Percentiles rank a stretch among this genome's conserved stretches.
Evolutionary conservation across 441 rosid species (phyloP).

Genomic region (Bruguiera hainesii): DNA sequence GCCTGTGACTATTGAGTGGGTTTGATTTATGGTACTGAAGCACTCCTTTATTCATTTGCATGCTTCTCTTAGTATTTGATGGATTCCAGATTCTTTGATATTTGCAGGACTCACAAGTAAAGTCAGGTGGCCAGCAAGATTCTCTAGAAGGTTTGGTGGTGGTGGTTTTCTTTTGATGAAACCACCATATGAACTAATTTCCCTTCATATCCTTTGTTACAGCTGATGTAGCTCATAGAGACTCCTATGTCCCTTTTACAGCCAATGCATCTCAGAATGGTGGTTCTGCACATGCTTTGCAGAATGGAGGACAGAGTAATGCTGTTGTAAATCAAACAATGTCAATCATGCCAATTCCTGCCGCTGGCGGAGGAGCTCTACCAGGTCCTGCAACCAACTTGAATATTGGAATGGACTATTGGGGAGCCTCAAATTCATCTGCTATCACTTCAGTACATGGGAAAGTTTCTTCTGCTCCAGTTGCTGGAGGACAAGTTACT

Average conservation of each 20-base stretch:
- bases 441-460: constrained; percentile 61
- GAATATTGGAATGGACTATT: constrained; percentile 94
- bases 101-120: constrained; percentile 75
- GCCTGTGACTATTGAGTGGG: background rate
- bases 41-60: background rate
- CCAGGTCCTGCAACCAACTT: constrained; percentile 88
- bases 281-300: constrained; percentile 54
- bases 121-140: constrained; percentile 74
- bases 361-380: constrained; percentile 48
- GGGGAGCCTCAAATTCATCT: constrained; percentile 73
- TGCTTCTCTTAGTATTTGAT: constrained; percentile 2
- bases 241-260: constrained; percentile 24
- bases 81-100: constrained; percentile 17
- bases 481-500: constrained; percentile 59
- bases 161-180: constrained; percentile 7
- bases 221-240: background rate
- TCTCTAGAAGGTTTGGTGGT: constrained; percentile 60
- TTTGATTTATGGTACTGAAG: background rate
- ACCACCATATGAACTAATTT: background rate
- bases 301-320: constrained; percentile 59
- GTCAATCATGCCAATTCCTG: constrained; percentile 46
- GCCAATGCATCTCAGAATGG: constrained; percentile 76
- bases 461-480: constrained; percentile 63
- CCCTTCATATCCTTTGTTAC: background rate
- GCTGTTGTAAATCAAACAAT: constrained; percentile 45